Conservation (phyloP, 306 rosid species). For the Corylus heterophylla region DNA sequence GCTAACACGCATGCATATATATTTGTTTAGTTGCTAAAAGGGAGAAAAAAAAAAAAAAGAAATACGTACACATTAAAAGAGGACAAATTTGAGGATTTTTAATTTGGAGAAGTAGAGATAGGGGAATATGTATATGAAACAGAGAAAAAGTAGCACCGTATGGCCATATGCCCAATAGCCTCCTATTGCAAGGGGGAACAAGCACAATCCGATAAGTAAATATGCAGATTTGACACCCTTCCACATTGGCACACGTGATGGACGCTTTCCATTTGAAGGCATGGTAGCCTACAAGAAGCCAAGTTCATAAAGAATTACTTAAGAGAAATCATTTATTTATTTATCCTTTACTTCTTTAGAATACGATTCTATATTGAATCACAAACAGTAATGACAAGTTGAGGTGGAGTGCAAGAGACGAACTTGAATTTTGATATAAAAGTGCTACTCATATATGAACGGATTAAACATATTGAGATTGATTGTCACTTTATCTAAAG, state of each 20-base stretch:
- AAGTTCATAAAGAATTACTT: not conserved
- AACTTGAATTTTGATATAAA: too few species aligned
- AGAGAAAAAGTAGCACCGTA: slow-evolving; percentile 17
- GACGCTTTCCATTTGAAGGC: slow-evolving; percentile 64
- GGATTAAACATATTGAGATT: too few species aligned
- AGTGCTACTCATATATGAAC: too few species aligned
- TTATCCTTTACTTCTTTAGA: too few species aligned
- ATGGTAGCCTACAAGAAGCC: slow-evolving; percentile 45
- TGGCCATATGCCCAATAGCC: slow-evolving; percentile 63
- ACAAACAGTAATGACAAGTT: too few species aligned
- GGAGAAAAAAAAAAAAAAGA: too few species aligned
- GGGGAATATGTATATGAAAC: not conserved
- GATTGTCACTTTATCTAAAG: too few species aligned
- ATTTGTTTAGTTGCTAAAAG: too few species aligned
- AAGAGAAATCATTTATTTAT: too few species aligned
- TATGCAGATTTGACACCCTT: slow-evolving; percentile 50
- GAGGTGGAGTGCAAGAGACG: too few species aligned
- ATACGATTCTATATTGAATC: too few species aligned
- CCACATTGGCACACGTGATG: slow-evolving; percentile 67
- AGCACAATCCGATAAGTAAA: slow-evolving; percentile 37
- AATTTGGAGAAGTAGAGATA: not conserved
- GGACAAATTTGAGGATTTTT: not conserved
- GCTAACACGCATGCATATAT: too few species aligned
- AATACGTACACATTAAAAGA: not conserved
- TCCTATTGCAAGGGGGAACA: slow-evolving; percentile 55